These are phyloP conservation scores for Avena insularis DNA, from an alignment of 176 grass and related monocot genomes.

Conservation along the genomic window DNA sequence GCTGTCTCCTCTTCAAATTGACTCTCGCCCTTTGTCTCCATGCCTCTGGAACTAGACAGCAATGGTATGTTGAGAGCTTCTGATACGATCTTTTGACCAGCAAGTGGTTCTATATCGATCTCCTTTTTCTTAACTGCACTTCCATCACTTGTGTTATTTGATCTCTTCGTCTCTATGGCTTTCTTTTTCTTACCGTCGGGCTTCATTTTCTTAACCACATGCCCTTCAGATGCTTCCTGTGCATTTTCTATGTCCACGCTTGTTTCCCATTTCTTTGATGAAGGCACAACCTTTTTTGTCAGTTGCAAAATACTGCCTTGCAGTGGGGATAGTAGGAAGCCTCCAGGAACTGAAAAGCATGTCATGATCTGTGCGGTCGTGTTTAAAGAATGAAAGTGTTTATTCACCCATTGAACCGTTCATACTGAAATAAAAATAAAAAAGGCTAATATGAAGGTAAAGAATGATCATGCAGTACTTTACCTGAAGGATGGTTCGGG, in stretches of 20 bases:
- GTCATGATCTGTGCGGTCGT: slow-evolving; percentile 82
- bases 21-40: slow-evolving; percentile 44
- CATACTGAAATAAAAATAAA: slow-evolving; percentile 32
- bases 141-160: slow-evolving; percentile 52
- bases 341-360: slow-evolving; percentile 73
- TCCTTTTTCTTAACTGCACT: slow-evolving; percentile 53
- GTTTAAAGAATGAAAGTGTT: slow-evolving; percentile 40
- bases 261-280: slow-evolving; percentile 62
- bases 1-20: slow-evolving; percentile 52
- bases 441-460: slow-evolving; percentile 4
- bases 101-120: slow-evolving; percentile 54
- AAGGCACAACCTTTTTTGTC: slow-evolving; percentile 58
- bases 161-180: slow-evolving; percentile 48
- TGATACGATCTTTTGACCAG: slow-evolving; percentile 51
- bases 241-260: slow-evolving; percentile 42
- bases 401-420: slow-evolving; percentile 32
- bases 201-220: slow-evolving; percentile 64
- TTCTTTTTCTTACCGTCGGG: slow-evolving; percentile 59
- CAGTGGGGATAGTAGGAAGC: slow-evolving; percentile 76
- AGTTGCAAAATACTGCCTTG: slow-evolving; percentile 61
- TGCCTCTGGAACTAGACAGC: slow-evolving; percentile 49
- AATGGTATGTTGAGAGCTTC: slow-evolving; percentile 55
- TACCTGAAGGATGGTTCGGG: slow-evolving; percentile 90
- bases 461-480: slow-evolving; percentile 27
- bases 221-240: slow-evolving; percentile 48